phyloP scores from a whole-genome alignment of 805 yeast species.

The Saccharomyces mikatae region DNA sequence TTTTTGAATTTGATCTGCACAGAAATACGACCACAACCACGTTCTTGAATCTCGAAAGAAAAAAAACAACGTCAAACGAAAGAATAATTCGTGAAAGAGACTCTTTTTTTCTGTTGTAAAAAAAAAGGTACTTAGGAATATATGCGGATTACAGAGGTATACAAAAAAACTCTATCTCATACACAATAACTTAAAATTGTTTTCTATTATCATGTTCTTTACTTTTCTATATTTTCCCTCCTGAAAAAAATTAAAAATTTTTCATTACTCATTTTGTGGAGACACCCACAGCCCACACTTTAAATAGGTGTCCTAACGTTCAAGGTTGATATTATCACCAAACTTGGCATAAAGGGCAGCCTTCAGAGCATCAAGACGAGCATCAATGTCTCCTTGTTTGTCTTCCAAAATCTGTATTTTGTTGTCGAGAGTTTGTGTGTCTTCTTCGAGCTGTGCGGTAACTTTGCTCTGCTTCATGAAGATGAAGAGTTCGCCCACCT shows the following conservation, averaged over 20 bases:
- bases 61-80: neutral
- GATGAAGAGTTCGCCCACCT: conserved; percentile 74
- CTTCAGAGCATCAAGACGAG: conserved; percentile 53
- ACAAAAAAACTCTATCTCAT: neutral
- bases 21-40: neutral
- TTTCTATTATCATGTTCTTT: neutral
- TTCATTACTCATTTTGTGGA: neutral
- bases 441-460: conserved; percentile 57
- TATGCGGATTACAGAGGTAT: neutral
- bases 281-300: conserved; percentile 1
- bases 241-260: neutral
- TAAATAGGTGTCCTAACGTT: conserved; percentile 34
- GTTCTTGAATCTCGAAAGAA: neutral
- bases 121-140: neutral
- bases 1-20: neutral
- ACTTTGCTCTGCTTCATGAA: conserved; percentile 59
- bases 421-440: conserved; percentile 44
- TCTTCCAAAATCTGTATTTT: conserved; percentile 41
- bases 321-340: conserved; percentile 83
- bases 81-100: neutral
- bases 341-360: conserved; percentile 76
- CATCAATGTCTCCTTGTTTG: conserved; percentile 45
- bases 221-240: neutral
- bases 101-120: neutral
- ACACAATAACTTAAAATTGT: neutral